Evolutionary conservation across 148 eudicot species (phyloP), one percentile per base, ranked within the genome.

Genomic region (Vaccinium myrtillus): DNA sequence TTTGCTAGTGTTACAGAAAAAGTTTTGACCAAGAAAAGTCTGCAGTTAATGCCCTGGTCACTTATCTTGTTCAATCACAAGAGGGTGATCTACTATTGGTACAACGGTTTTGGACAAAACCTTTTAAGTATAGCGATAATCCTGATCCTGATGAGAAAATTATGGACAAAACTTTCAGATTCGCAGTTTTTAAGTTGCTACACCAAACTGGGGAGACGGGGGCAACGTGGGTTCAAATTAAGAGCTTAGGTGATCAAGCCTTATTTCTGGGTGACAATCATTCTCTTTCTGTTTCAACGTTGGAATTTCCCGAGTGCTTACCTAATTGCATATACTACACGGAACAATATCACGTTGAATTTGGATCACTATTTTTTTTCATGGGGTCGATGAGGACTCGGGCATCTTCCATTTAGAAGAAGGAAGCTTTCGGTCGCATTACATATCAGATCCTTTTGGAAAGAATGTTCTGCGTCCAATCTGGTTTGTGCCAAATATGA

Each of bases 31-130:
- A 1, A 46, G n/a, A 4, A 7, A 0, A 25, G 14, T n/a, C n/a
- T 8, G 10, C 3, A 54, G 46, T 7, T 8, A 8, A 11, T 32
- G 36, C 36, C 4, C 19, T 5, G 4, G 78, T 46, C 53, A 27
- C 23, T 54, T 82, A 82, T 74, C 84, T 82, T 55, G 79, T 82
- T 61, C 75, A 84, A 36, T 84, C 75, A 21, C 70, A 75, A 43
- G 85, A 50, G 6, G 81, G 80, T 2, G 58, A 83, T 36, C 78
- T 83, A 27, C 78, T 83, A 5, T 12, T 55, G 8, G 49, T 83
- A 63, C 16, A 83, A 39, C 36, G 85, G 65, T 39, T 12, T 53
- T 70, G 73, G 82, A 2, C 0, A 2, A 0, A 1, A 14, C 36
- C 36, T 32, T 2, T 32, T 32, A 32, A 32, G 2, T 32, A 32